Evolutionary conservation across 2,329 filamentous ascomycete species (phyloP).

Genomic region (Aquanectria penicillioides): DNA sequence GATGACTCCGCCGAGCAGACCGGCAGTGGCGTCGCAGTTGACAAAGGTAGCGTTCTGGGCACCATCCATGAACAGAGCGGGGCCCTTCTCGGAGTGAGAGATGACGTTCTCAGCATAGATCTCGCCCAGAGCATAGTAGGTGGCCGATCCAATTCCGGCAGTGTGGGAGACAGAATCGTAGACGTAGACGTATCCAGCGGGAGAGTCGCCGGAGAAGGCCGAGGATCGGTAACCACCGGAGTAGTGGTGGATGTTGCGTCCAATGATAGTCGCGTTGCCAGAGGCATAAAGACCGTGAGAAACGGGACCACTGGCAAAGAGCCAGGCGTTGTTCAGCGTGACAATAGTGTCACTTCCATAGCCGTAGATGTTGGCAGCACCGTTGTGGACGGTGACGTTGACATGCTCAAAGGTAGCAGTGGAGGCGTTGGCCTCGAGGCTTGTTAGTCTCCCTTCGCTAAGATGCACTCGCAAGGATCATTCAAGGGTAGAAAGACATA

Average conservation of each 20-base stretch:
- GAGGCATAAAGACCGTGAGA: constrained; percentile 17
- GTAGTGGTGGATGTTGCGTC: constrained; percentile 17
- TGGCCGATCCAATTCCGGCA: constrained; percentile 18
- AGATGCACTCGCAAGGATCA: background rate
- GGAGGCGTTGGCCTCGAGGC: constrained; percentile 15
- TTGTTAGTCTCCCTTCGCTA: background rate
- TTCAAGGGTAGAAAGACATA: background rate
- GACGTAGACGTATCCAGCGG: constrained; percentile 15
- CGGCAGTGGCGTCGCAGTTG: constrained; percentile 21
- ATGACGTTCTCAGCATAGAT: constrained; percentile 24
- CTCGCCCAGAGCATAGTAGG: constrained; percentile 13
- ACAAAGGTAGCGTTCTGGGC: constrained; percentile 10
- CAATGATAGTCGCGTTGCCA: constrained; percentile 21
- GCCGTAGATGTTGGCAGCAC: constrained; percentile 18
- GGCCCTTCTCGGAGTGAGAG: constrained; percentile 15
- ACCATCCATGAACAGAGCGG: constrained; percentile 16
- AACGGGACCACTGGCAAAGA: constrained; percentile 15
- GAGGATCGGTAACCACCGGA: constrained; percentile 17
- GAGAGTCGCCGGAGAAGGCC: constrained; percentile 14
- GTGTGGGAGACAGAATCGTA: constrained; percentile 16
- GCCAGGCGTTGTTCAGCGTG: constrained; percentile 17
- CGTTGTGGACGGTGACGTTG: constrained; percentile 20
- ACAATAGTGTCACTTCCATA: constrained; percentile 14
- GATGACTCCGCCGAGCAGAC: constrained; percentile 18
- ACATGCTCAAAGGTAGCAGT: constrained; percentile 15